phyloP scores from a whole-genome alignment of 805 yeast genomes.

The Starmerella potacharoeniae region DNA sequence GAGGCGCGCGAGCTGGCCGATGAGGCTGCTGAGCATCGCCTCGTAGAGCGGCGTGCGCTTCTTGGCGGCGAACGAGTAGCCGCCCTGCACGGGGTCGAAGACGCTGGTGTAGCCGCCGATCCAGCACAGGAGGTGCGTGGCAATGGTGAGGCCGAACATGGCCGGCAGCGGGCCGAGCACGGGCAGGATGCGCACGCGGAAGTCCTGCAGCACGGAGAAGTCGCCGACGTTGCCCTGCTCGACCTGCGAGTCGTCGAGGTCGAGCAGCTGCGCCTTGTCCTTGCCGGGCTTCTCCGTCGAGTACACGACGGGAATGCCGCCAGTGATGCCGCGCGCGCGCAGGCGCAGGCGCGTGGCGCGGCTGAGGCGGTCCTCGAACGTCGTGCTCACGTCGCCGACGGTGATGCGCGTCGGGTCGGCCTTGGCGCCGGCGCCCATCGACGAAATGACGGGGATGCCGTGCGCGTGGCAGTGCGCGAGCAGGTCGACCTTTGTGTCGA shows the following conservation, averaged over 20 bases:
- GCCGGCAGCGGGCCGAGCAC: conserved; percentile 97
- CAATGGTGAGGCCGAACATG: conserved; percentile 82
- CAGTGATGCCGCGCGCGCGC: conserved; percentile 62
- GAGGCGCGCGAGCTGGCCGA: conserved; percentile 75
- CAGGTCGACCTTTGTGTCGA: conserved; percentile 91
- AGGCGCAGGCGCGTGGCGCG: conserved; percentile 76
- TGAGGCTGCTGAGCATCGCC: conserved; percentile 65
- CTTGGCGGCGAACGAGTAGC: conserved; percentile 74
- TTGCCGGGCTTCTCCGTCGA: conserved; percentile 97
- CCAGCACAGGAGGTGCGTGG: conserved; percentile 66
- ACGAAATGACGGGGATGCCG: conserved; percentile 59
- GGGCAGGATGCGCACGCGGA: conserved; percentile 88
- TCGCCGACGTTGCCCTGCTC: conserved; percentile 77
- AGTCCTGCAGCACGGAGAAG: conserved; percentile 73
- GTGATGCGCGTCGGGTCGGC: conserved; percentile 89
- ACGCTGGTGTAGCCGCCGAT: conserved; percentile 69
- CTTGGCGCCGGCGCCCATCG: conserved; percentile 97
- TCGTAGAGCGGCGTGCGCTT: conserved; percentile 79
- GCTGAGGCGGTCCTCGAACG: conserved; percentile 91
- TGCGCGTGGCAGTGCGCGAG: conserved; percentile 57
- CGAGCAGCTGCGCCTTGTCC: conserved; percentile 75
- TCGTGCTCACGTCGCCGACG: conserved; percentile 74
- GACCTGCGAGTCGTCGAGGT: conserved; percentile 71
- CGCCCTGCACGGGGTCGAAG: conserved; percentile 38
- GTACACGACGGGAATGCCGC: conserved; percentile 76